These are phyloP conservation scores for Lunasporangiospora selenospora DNA, from an alignment of 192 early-diverging fungal species.

Conservation along the genomic window DNA sequence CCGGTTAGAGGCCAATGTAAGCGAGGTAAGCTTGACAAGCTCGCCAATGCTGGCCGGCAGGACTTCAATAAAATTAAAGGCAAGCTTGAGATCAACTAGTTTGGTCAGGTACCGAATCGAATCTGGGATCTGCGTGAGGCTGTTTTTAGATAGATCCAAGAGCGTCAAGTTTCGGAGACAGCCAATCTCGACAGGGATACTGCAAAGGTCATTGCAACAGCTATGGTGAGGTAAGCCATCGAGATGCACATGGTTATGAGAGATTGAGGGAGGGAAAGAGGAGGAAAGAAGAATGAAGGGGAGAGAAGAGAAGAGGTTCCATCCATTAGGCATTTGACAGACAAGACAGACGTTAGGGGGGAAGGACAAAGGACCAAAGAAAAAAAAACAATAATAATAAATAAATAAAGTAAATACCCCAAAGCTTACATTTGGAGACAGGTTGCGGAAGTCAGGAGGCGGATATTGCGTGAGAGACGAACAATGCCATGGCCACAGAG, in stretches of 20 bases:
- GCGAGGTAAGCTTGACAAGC: constrained; percentile 67
- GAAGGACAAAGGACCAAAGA: neutral
- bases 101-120: constrained; percentile 70
- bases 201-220: constrained; percentile 75
- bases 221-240: no score
- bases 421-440: constrained; percentile 72
- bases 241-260: no score
- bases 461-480: constrained; percentile 72
- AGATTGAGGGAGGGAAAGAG: no score
- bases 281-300: constrained; percentile 6
- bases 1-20: constrained; percentile 66
- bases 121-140: constrained; percentile 66
- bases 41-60: constrained; percentile 66
- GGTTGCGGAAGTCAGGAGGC: constrained; percentile 64
- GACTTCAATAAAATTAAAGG: constrained; percentile 63
- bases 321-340: no score
- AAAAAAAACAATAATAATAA: neutral
- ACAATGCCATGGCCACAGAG: constrained; percentile 65
- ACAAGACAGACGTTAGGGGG: no score
- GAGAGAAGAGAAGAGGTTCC: constrained; percentile 6
- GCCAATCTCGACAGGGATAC: constrained; percentile 77
- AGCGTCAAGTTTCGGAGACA: constrained; percentile 70
- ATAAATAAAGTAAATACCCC: no score
- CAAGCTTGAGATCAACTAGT: constrained; percentile 67
- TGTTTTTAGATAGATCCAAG: constrained; percentile 72